Conservation (phyloP, 768 basidiomycete species). For the Dioszegia crocea region DNA sequence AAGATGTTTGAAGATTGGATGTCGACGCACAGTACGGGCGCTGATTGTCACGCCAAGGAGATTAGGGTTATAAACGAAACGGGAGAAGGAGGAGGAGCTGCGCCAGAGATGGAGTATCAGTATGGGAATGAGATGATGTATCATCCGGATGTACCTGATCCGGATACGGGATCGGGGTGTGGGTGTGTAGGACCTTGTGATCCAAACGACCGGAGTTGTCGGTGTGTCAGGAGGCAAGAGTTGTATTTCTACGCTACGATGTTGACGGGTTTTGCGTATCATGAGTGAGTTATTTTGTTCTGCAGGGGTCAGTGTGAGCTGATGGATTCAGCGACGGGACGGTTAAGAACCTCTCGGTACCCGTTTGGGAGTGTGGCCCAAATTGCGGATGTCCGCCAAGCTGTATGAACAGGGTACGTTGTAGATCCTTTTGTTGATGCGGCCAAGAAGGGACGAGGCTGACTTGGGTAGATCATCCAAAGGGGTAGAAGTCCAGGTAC, state of each 20-base stretch:
- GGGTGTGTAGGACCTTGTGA: conserved; percentile 71
- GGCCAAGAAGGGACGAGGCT: not conserved
- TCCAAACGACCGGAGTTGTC: conserved; percentile 67
- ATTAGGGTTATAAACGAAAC: conserved; percentile 67
- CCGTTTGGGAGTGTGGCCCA: conserved; percentile 79
- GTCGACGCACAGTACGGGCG: conserved; percentile 58
- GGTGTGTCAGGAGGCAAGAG: conserved; percentile 63
- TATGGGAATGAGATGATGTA: conserved; percentile 81
- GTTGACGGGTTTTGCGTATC: conserved; percentile 64
- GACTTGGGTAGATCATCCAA: conserved; percentile 65
- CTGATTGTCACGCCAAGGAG: conserved; percentile 66
- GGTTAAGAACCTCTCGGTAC: conserved; percentile 55
- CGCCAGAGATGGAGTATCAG: conserved; percentile 76
- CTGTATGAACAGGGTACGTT: conserved; percentile 72
- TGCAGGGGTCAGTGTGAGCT: not conserved
- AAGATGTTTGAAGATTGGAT: conserved; percentile 65
- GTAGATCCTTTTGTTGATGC: not conserved
- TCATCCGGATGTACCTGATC: conserved; percentile 63
- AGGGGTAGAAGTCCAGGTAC: conserved; percentile 65
- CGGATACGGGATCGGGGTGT: conserved; percentile 66
- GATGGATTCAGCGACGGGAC: conserved; percentile 32
- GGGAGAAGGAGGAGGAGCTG: conserved; percentile 62
- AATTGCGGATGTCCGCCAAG: conserved; percentile 74
- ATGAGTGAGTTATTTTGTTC: conserved; percentile 48
- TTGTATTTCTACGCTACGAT: conserved; percentile 45